These are phyloP conservation scores for Oropetium thomaeum DNA, from an alignment of 176 grass and related monocot genomes.

Conservation along the genomic window DNA sequence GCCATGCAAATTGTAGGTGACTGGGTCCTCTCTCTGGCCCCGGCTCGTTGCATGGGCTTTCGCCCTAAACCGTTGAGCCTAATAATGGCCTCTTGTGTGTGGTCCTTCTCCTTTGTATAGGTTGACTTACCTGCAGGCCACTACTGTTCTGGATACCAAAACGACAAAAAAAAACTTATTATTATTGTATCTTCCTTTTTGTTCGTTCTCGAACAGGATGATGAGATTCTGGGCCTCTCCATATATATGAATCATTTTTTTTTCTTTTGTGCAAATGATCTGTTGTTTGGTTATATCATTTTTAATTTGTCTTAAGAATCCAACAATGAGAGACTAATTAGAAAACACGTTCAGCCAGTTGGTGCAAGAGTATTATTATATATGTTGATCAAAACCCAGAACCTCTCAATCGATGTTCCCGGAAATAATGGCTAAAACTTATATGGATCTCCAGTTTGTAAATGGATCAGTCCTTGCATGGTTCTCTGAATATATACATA, in stretches of 20 bases:
- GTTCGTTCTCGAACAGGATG: background rate
- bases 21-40: background rate
- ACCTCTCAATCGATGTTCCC: too few relatives aligned
- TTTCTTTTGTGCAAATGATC: background rate
- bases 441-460: background rate
- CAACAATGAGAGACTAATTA: background rate
- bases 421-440: background rate
- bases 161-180: background rate
- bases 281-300: background rate
- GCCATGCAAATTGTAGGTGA: background rate
- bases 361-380: too few relatives aligned
- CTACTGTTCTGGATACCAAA: background rate
- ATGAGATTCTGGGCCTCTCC: background rate
- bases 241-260: background rate
- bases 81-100: conserved; percentile 24
- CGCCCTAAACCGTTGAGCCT: conserved; percentile 25
- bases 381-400: too few relatives aligned
- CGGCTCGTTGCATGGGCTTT: background rate
- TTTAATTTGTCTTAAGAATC: background rate
- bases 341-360: too few relatives aligned
- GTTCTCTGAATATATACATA: background rate
- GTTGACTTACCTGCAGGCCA: conserved; percentile 1
- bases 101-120: background rate
- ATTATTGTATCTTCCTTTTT: background rate
- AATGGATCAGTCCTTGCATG: background rate